phyloP scores from a whole-genome alignment of 2,329 filamentous ascomycete genomes.

The Penicillium sp. region DNA sequence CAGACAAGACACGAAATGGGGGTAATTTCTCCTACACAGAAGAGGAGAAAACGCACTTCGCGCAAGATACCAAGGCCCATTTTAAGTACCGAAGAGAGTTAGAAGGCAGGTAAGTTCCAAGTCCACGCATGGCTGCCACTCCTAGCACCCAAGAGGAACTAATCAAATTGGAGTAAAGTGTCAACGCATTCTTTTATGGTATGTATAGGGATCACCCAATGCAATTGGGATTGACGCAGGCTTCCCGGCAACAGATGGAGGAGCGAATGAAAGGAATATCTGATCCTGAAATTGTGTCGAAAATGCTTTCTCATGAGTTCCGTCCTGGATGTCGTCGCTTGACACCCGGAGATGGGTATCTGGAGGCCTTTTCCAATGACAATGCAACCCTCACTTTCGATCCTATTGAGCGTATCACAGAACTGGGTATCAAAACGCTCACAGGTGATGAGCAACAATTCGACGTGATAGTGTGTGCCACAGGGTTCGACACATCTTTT shows the following conservation, averaged over 20 bases:
- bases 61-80: slow-evolving; percentile 11
- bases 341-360: slow-evolving; percentile 52
- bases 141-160: neutral
- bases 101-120: slow-evolving; percentile 1
- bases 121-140: neutral
- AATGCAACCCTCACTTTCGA: slow-evolving; percentile 35
- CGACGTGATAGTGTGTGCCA: slow-evolving; percentile 32
- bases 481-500: slow-evolving; percentile 32
- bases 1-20: slow-evolving; percentile 22
- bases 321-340: slow-evolving; percentile 45
- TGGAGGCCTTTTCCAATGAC: slow-evolving; percentile 45
- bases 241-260: neutral
- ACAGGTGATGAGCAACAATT: slow-evolving; percentile 18
- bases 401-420: slow-evolving; percentile 34
- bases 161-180: neutral
- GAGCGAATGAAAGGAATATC: neutral
- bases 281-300: neutral
- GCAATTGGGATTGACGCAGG: neutral
- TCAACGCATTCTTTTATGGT: slow-evolving; percentile 1
- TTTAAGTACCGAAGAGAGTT: slow-evolving; percentile 7
- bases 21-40: slow-evolving; percentile 22
- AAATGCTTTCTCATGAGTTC: slow-evolving; percentile 18
- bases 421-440: slow-evolving; percentile 22
- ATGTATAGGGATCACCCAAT: slow-evolving; percentile 5
- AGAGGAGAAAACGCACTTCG: slow-evolving; percentile 22